These are phyloP conservation scores for Capsicum pubescens DNA, from an alignment of 257 asterid species.

Conservation along the genomic window DNA sequence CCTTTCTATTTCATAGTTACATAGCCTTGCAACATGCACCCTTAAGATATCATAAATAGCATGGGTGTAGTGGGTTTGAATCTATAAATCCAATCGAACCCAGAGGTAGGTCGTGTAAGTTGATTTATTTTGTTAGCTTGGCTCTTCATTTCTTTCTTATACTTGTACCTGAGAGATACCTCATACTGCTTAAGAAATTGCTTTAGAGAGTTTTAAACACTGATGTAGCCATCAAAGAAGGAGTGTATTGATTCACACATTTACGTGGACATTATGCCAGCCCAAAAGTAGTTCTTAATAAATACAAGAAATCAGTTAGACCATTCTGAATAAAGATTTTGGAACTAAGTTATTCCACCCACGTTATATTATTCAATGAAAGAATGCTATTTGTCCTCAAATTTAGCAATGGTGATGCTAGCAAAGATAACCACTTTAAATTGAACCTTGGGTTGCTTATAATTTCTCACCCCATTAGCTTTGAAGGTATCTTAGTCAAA, in stretches of 20 bases:
- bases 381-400: neutral
- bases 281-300: neutral
- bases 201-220: no score
- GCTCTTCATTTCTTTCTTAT: neutral
- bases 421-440: no score
- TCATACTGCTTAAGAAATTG: no score
- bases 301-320: neutral
- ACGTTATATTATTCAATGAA: neutral
- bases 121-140: neutral
- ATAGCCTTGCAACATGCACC: no score
- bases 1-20: neutral
- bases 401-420: neutral
- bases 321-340: neutral
- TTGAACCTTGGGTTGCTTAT: no score
- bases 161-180: neutral
- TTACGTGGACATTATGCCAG: neutral
- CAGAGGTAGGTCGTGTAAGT: neutral
- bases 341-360: neutral
- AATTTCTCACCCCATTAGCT: no score
- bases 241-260: slow-evolving; percentile 1
- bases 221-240: slow-evolving; percentile 15
- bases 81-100: neutral
- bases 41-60: neutral
- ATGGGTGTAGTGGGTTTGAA: neutral
- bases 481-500: no score